Evolutionary conservation across 768 basidiomycete species (phyloP).

Genomic region (Leucocoprinus leucothites): DNA sequence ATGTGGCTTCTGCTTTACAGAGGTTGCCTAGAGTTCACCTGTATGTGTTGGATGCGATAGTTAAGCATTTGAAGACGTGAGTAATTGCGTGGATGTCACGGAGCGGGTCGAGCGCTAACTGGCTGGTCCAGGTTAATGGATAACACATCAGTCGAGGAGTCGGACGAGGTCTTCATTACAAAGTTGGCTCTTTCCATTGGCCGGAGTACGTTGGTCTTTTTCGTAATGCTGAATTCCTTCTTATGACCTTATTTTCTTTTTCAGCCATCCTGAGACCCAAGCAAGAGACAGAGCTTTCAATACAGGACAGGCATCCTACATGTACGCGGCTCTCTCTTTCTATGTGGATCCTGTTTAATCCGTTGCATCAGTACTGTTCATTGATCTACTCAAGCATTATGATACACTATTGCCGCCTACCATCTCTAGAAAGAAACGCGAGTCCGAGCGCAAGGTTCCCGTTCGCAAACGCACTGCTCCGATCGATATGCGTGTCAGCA

Average conservation of each 20-base stretch:
- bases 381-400: conserved; percentile 81
- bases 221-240: background rate
- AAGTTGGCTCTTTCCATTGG: conserved; percentile 89
- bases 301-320: conserved; percentile 88
- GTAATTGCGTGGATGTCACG: conserved; percentile 21
- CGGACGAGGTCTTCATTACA: conserved; percentile 75
- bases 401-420: conserved; percentile 73
- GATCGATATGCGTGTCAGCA: conserved; percentile 84
- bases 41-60: conserved; percentile 72
- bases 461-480: conserved; percentile 83
- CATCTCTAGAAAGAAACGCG: conserved; percentile 80
- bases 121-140: conserved; percentile 55
- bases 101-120: conserved; percentile 3
- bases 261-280: conserved; percentile 81
- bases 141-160: conserved; percentile 65
- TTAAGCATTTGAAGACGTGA: conserved; percentile 73
- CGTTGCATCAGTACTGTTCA: conserved; percentile 61
- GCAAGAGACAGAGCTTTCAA: conserved; percentile 76
- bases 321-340: conserved; percentile 36
- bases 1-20: conserved; percentile 59
- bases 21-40: conserved; percentile 77
- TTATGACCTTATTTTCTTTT: conserved; percentile 8
- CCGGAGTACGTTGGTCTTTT: conserved; percentile 48
- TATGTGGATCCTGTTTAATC: background rate
- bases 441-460: conserved; percentile 83